Base-by-base conservation (phyloP, 2,329 filamentous ascomycete genomes). In the Allantophomopsis lycopodina region DNA sequence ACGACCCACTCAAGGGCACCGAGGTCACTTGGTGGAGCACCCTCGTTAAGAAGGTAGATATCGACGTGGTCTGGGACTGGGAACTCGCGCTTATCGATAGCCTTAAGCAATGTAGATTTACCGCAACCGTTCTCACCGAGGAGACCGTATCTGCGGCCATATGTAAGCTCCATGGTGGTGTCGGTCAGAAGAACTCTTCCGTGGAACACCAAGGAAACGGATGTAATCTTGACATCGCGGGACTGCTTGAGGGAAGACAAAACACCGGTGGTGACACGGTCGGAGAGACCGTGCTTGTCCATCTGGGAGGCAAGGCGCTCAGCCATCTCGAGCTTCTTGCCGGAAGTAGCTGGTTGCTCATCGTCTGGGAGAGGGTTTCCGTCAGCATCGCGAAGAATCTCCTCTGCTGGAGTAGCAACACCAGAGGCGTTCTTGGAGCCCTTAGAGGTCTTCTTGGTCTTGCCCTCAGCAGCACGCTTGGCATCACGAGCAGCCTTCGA, bases 81-180 rank as follows among this genome's bases (percentile, higher is more conserved):
- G 61, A 79, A 98, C 64, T 98, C 93, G 66, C 91, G 83, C 57
- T 79, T 80, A 53, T 83, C 81, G 59, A 98, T 94, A 50, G 91
- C 77, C 70, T 95, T 96, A 59, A 98, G 76, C 28, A 98, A 66
- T n/a, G 91, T 98, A 48, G 84, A 93, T 74, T 98, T 98, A 62
- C 91, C 91, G 64, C 91, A 98, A 50, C 91, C 91, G 81, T 98
- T 98, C 75, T 98, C 91, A 57, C 91, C 91, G 48, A 98, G 69
- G 42, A 98, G 71, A 61, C 91, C 91, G 60, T 98, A 98, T 55
- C 91, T 79, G 55, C 88, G 83, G 50, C 83, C 87, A 60, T 86
- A 91, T 60, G 83, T 89, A 56, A 98, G 73, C 65, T 98, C 93
- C 61, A 98, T 72, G 38, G 80, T 93, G 47, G 84, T 84, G 64